Base-by-base conservation (phyloP, 352 stramenopile species). In the Phytopythium montanum region DNA sequence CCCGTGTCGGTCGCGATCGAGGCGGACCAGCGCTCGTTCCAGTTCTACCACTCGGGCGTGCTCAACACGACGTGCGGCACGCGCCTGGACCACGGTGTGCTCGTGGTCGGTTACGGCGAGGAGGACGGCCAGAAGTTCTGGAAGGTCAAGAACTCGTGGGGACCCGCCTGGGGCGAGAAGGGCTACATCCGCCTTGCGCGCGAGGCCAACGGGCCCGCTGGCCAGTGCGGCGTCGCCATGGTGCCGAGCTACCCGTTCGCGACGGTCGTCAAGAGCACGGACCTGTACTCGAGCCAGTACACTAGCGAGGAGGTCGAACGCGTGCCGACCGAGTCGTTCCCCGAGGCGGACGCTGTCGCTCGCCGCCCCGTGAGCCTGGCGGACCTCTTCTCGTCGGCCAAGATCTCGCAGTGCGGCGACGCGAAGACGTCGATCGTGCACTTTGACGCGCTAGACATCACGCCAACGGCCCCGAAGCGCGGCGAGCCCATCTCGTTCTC, bases 91-190 rank as follows among this genome's bases (percentile, higher is more conserved):
- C 97, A 99, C 66, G 97, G 95, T 41, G 96, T 99, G n/a, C 77
- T 99, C 58, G 88, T 89, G 10, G 95, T 99, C 12, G 96, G 96
- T 10, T 99, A 99, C 69, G 96, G 96, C 52, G 86, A 93, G 49
- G 87, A 94, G 46, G 79, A 95, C 34, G 87, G 83, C 18, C 71
- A 75, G 9, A 87, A 91, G 48, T 98, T 81, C 66, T 98, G 92
- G 91, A 98, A 97, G 65, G 88, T 99, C 10, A 98, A 98, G 75
- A 99, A 99, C 76, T 98, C 96, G 34, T 99, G 96, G 96, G 97
- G 96, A 28, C 68, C 70, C 5, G 75, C 64, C 19, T 99, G 95
- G 95, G 96, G 96, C 57, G 83, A 96, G 54, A 69, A 92, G 16
- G 96, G 96, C 33, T 99, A 97, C 84, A 97, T 99, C 45, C 81